Percentiles rank a stretch among this genome's conserved stretches.
Conservation (phyloP, 495 filamentous ascomycete genomes). For the Hypoxylon intermedium region DNA sequence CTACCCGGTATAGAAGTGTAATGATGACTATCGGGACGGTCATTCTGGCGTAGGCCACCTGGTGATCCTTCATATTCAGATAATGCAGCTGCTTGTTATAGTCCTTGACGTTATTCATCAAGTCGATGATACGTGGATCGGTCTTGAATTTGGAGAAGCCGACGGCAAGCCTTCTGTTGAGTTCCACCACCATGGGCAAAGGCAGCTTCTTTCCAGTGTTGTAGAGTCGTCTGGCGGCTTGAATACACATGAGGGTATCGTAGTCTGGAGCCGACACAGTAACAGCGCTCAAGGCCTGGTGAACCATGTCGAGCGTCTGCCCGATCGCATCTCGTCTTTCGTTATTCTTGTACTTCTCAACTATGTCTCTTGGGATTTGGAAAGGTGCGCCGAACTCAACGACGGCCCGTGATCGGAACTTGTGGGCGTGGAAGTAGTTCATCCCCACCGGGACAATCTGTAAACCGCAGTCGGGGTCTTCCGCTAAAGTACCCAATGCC, state of each 20-base stretch:
- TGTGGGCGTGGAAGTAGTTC: constrained; percentile 99
- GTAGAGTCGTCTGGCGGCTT: constrained; percentile 92
- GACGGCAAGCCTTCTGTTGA: constrained; percentile 90
- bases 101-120: constrained; percentile 78
- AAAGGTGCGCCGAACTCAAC: constrained; percentile 93
- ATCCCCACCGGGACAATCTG: constrained; percentile 99
- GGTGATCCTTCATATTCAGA: constrained; percentile 89
- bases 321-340: constrained; percentile 85
- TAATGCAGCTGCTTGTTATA: constrained; percentile 91
- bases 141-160: constrained; percentile 94
- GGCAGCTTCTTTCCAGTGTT: constrained; percentile 95
- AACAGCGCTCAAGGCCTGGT: constrained; percentile 82
- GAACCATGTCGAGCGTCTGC: constrained; percentile 81
- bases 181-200: constrained; percentile 90
- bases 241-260: constrained; percentile 96
- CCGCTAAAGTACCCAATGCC: constrained; percentile 91
- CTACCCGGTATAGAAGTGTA: constrained; percentile 79
- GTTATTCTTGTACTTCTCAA: constrained; percentile 82
- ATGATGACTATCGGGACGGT: constrained; percentile 75
- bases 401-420: constrained; percentile 95
- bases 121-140: constrained; percentile 79
- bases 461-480: constrained; percentile 85
- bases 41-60: constrained; percentile 90
- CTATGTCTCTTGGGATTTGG: constrained; percentile 79
- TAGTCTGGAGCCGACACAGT: constrained; percentile 95